Conservation (phyloP, 352 stramenopile species). For the Globisporangium nagaii region DNA sequence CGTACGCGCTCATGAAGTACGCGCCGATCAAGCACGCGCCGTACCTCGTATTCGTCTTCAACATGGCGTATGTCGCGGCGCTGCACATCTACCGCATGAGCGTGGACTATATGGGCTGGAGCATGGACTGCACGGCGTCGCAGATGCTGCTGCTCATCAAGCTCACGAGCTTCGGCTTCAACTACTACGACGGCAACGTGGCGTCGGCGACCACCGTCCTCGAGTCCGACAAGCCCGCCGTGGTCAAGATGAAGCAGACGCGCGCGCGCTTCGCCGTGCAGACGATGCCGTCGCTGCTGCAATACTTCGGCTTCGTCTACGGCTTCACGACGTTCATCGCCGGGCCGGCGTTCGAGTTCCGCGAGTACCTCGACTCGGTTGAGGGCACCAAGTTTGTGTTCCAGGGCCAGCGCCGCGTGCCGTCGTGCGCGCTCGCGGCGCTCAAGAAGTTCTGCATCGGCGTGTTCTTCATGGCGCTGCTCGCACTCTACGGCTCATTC, state of each 20-base stretch:
- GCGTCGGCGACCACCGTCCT: constrained; percentile 13
- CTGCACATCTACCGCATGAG: constrained; percentile 94
- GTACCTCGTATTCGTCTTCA: constrained; percentile 89
- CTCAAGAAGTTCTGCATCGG: constrained; percentile 52
- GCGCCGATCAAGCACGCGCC: constrained; percentile 41
- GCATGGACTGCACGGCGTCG: constrained; percentile 75
- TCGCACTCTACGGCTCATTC: constrained; percentile 39
- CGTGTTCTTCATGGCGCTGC: constrained; percentile 43
- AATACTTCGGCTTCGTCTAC: constrained; percentile 97
- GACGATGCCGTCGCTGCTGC: constrained; percentile 85
- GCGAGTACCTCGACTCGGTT: constrained; percentile 86
- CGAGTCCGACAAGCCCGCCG: constrained; percentile 22
- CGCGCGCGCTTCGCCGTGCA: constrained; percentile 53
- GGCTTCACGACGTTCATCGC: constrained; percentile 95
- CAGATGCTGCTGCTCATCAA: constrained; percentile 97
- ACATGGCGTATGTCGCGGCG: constrained; percentile 90
- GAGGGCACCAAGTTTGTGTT: constrained; percentile 41
- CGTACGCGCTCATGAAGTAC: constrained; percentile 78
- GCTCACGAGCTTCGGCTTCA: constrained; percentile 96
- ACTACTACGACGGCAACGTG: constrained; percentile 91
- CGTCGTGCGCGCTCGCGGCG: constrained; percentile 27
- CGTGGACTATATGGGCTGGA: constrained; percentile 94
- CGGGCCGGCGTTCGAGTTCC: constrained; percentile 94
- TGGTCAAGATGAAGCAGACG: constrained; percentile 21
- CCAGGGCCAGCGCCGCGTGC: constrained; percentile 22